Conservation (phyloP, 78 protist species). For the Monosiga brevicollis region DNA sequence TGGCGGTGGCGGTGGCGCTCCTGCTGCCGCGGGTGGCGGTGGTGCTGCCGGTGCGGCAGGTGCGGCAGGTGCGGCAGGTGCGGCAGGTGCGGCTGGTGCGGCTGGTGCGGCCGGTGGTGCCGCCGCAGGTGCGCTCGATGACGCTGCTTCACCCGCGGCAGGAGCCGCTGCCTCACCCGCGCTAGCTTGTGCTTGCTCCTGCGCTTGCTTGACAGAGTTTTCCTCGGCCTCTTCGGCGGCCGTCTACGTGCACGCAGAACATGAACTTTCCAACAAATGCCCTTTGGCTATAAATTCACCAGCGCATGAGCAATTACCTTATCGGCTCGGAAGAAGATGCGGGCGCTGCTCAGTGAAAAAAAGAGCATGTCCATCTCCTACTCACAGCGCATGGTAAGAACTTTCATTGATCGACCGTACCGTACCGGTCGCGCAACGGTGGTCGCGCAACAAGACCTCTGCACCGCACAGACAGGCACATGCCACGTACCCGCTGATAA, state of each 20-base stretch:
- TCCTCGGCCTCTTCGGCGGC: neutral
- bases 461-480: no score
- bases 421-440: no score
- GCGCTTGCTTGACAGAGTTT: neutral
- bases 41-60: neutral
- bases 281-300: no score
- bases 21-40: neutral
- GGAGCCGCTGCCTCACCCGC: no score
- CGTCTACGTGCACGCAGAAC: no score
- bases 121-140: neutral
- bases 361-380: slow-evolving; percentile 58
- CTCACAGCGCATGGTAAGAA: no score
- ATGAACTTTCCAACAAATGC: no score
- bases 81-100: neutral
- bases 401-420: no score
- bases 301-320: no score
- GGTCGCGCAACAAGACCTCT: no score
- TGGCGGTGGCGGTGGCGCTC: neutral
- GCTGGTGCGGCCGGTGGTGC: neutral
- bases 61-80: neutral
- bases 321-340: slow-evolving; percentile 55
- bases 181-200: neutral
- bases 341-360: slow-evolving; percentile 58
- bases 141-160: no score
- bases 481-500: neutral